A percentile compares a stretch with the other conserved stretches of the same genome.
These are phyloP conservation scores for Heracleum sosnowskyi DNA, from an alignment of 129 eudicot species.

Conservation along the genomic window DNA sequence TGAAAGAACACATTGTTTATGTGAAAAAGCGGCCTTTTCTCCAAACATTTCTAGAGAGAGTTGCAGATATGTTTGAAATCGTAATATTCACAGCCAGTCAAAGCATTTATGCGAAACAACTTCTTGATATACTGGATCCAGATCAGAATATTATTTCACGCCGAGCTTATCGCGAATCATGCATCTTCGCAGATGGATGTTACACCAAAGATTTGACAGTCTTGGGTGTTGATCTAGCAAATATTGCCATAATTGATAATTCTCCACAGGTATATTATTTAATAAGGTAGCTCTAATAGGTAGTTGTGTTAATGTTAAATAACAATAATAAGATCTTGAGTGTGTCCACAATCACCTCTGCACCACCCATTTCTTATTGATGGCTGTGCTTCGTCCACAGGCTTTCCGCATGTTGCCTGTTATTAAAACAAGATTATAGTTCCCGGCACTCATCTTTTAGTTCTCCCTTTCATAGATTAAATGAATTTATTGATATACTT, in stretches of 20 bases:
- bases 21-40: slow-evolving; percentile 87
- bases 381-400: background rate
- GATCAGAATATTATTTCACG: slow-evolving; percentile 75
- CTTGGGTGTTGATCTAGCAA: slow-evolving; percentile 90
- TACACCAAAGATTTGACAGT: slow-evolving; percentile 90
- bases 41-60: slow-evolving; percentile 62
- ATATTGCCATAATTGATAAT: slow-evolving; percentile 86
- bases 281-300: background rate
- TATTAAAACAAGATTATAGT: no score
- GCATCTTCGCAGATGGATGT: slow-evolving; percentile 76
- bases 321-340: background rate
- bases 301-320: background rate
- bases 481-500: no score
- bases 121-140: slow-evolving; percentile 84
- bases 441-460: background rate
- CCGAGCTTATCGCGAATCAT: slow-evolving; percentile 90
- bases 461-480: background rate
- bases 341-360: no score
- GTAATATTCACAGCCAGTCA: slow-evolving; percentile 94
- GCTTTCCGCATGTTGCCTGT: background rate
- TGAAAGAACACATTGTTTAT: slow-evolving; percentile 73
- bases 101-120: slow-evolving; percentile 88
- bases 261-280: slow-evolving; percentile 71
- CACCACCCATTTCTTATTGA: background rate
- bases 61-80: slow-evolving; percentile 80